Evolutionary conservation across 192 early-diverging fungal species (phyloP).

Genomic region (Coemansia sp.): DNA sequence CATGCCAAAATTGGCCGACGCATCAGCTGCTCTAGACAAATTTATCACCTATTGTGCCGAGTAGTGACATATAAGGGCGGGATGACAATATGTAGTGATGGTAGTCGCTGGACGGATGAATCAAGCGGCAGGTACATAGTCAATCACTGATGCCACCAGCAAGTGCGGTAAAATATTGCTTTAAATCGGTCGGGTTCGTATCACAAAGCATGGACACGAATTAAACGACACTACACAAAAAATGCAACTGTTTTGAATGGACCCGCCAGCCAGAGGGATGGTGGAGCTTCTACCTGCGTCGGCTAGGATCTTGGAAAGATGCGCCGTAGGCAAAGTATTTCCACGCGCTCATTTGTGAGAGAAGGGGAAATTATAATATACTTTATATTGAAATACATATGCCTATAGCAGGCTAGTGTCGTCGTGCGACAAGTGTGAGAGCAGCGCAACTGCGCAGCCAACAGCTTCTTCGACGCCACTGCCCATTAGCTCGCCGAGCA

Average conservation of each 20-base stretch:
- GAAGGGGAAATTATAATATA: neutral
- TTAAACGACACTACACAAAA: neutral
- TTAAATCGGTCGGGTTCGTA: neutral
- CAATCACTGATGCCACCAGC: neutral
- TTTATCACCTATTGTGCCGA: neutral
- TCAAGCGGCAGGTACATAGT: neutral
- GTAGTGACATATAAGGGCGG: neutral
- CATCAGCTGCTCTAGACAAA: constrained; percentile 1
- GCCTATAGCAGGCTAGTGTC: neutral
- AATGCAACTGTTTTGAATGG: neutral
- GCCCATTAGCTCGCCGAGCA: constrained; percentile 5
- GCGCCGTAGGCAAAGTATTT: neutral
- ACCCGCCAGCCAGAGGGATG: neutral
- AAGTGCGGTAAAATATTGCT: neutral
- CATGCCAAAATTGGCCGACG: neutral
- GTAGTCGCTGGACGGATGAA: neutral
- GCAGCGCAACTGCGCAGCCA: neutral
- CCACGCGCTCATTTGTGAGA: neutral
- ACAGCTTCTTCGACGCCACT: constrained; percentile 4
- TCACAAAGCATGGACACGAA: neutral
- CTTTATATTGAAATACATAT: neutral
- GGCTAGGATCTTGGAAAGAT: neutral
- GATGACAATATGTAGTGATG: neutral
- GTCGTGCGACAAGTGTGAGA: neutral
- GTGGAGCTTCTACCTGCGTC: neutral